Base-by-base conservation (phyloP, 495 filamentous ascomycete genomes). In the Penicillium cosmopolitanum region DNA sequence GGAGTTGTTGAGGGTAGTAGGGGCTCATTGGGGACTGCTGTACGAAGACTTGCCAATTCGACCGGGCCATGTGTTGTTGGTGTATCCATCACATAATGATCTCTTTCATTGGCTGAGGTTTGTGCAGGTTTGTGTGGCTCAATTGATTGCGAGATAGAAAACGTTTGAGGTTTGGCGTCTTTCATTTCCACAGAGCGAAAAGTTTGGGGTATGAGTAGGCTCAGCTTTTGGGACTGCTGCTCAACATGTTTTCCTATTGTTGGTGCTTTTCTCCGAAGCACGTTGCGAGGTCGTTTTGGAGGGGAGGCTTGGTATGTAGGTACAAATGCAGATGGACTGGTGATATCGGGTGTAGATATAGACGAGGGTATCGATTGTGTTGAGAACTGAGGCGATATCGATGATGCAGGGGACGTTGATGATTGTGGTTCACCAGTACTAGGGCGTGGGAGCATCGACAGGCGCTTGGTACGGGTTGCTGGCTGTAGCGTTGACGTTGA, bases 1-100 rank as follows among this genome's bases (percentile, higher is more conserved):
- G 88, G 85, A n/a, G 86, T 87, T 85, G 86, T 11, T 28, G 23
- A 19, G 6, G 86, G 86, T 36, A 87, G 84, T 28, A 88, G 73
- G 58, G 87, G 85, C 53, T 86, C 80, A 5, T 84, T 87, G 16
- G 74, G 68, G 16, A 78, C 53, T 4, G 64, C 68, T n/a, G 75
- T 79, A n/a, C 76, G 62, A 44, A 80, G 73, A 43, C 78, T 79
- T 38, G 77, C 75, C 52, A 80, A 55, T 57, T 80, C 78, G 28
- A 70, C 71, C 15, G 76, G 78, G 10, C 67, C 76, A 28, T 70
- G 60, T 5, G 38, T 60, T 35, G n/a, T 55, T 58, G 62, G 62
- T n/a, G 56, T 46, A 23, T 66, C 66, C 21, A 57, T 55, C 3
- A 9, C 21, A 59, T 58, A 50, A 31, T 62, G 21, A 51, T 64